Base-by-base conservation (phyloP, 2,329 filamentous ascomycete genomes). In the Tolypocladium album region DNA sequence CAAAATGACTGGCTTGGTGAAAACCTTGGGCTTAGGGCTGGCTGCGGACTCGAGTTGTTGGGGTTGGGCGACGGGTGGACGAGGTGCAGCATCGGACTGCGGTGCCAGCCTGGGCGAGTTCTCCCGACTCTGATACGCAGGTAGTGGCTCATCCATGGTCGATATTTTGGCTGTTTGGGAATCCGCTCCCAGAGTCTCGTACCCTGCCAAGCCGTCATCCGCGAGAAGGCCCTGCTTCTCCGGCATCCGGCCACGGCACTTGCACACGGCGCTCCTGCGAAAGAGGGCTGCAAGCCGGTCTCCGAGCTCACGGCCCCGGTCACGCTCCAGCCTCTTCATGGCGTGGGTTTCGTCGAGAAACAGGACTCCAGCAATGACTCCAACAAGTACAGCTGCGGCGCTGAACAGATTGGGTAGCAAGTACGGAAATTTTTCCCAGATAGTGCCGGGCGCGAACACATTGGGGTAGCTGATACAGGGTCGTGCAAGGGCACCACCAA, bases 341-440 rank as follows among this genome's bases (percentile, higher is more conserved):
- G 87, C 83, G 70, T 99, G 94, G 1, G 94, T 97, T 76, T 99
- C 94, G 71, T 99, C 92, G 59, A 99, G 79, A 70, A 96, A 97
- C 24, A 97, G 75, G 59, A 95, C 78, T 22, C 92, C 92, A 58
- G 94, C 82, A 4, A 87, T 71, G 55, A 96, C 87, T 22, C 92
- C 90, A 63, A 89, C 78, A 45, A 88, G 75, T 12, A 96, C 88
- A 20, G 94, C 85, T n/a, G 79, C 78, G 39, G 91, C 88, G 73
- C 92, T 96, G 65, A 96, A 88, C n/a, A 96, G 75, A 73, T 97
- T 97, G 42, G 92, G 92, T 57, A 97, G 82, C 45, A 97, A 83
- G 73, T 96, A 99, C 0, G 94, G 94, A 72, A 88, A 97, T 45
- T 77, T 79, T 59, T 93, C 91, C 80, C 94, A 96, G 61, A 97